Conservation (phyloP, 805 yeast genomes). For the Saccharomycopsis microspora region DNA sequence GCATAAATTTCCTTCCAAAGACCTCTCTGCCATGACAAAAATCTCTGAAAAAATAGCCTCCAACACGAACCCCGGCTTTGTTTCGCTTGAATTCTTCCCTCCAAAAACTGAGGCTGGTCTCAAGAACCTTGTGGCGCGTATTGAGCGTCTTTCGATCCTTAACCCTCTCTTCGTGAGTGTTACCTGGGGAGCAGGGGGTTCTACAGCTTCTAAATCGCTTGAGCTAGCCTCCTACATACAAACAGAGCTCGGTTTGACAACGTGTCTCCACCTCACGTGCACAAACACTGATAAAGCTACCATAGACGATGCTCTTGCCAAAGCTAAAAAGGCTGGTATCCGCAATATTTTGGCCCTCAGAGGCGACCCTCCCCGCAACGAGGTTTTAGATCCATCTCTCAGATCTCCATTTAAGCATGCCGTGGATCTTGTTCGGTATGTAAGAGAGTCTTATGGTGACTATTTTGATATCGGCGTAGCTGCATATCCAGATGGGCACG, state of each 20-base stretch:
- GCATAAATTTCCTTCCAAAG: too few relatives aligned
- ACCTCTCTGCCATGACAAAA: background rate
- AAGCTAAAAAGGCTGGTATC: conserved; percentile 70
- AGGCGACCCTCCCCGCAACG: conserved; percentile 89
- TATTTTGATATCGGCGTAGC: conserved; percentile 94
- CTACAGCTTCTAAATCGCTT: conserved; percentile 77
- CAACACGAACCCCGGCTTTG: conserved; percentile 33
- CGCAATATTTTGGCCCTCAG: conserved; percentile 83
- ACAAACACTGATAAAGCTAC: conserved; percentile 75
- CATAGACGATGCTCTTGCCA: conserved; percentile 67
- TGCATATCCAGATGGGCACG: conserved; percentile 96
- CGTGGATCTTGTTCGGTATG: conserved; percentile 76
- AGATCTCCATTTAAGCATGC: conserved; percentile 50
- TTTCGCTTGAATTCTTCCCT: conserved; percentile 93
- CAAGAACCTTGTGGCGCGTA: conserved; percentile 73
- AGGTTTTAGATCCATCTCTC: conserved; percentile 13
- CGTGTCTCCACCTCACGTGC: conserved; percentile 91
- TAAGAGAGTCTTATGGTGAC: conserved; percentile 58
- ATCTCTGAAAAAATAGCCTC: conserved; percentile 3
- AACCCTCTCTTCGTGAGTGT: conserved; percentile 87
- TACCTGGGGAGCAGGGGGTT: conserved; percentile 99
- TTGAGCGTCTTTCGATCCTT: conserved; percentile 77
- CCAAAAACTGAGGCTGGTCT: conserved; percentile 90
- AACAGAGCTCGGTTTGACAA: conserved; percentile 66
- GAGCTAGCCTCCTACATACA: conserved; percentile 75